These are phyloP conservation scores for Neurospora cerealis DNA, from an alignment of 495 filamentous ascomycete genomes.

Conservation along the genomic window DNA sequence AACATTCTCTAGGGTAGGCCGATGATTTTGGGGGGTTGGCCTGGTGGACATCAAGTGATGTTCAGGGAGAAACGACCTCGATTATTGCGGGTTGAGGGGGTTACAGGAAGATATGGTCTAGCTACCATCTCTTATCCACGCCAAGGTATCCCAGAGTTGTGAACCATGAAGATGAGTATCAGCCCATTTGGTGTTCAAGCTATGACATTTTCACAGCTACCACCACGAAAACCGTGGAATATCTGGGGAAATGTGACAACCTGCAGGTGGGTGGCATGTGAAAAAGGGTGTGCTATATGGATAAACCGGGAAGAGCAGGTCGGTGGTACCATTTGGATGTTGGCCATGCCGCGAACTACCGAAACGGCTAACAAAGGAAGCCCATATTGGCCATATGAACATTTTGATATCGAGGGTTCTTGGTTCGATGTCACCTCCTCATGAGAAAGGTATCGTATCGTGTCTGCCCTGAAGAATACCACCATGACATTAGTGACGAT, in stretches of 20 bases:
- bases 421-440: not conserved
- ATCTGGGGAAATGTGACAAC: not conserved
- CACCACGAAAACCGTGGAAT: not conserved
- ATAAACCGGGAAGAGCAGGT: not conserved
- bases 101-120: not conserved
- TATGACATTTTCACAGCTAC: not conserved
- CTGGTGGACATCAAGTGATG: not conserved
- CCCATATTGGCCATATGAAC: not conserved
- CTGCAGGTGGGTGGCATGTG: not conserved
- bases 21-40: not conserved
- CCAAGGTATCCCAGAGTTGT: not conserved
- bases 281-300: not conserved
- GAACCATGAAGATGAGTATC: not conserved
- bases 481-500: not conserved
- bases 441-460: not conserved
- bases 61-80: not conserved
- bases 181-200: too few species aligned
- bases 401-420: not conserved
- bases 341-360: not conserved
- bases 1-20: not conserved
- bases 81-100: not conserved
- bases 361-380: not conserved
- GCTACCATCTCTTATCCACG: not conserved
- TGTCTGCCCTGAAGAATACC: not conserved
- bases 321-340: not conserved